Percentiles rank a stretch among this genome's conserved stretches.
phyloP scores from a whole-genome alignment of 176 grass and related monocot species.

The Rhynchospora pubera region DNA sequence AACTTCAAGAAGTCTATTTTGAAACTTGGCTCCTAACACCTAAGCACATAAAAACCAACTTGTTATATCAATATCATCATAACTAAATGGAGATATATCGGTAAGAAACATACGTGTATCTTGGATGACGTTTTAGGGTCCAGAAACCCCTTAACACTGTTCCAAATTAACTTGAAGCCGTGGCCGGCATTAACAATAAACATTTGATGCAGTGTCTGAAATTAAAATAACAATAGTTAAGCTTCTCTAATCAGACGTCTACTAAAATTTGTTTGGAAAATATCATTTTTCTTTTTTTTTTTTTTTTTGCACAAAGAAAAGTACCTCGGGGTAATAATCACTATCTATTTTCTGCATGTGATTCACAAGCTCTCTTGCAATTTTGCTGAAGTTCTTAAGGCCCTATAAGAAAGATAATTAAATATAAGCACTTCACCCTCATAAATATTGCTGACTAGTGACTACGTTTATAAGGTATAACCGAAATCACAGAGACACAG shows the following conservation, averaged over 20 bases:
- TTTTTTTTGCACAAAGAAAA: conserved; percentile 8
- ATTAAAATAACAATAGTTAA: conserved; percentile 10
- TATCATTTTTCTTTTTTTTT: no score
- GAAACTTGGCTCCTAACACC: conserved; percentile 92
- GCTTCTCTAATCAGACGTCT: conserved; percentile 13
- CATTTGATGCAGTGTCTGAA: conserved; percentile 96
- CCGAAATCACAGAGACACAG: no score
- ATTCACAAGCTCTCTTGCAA: conserved; percentile 79
- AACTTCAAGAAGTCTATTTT: conserved; percentile 84
- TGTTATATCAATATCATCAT: conserved; percentile 22
- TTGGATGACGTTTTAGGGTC: conserved; percentile 98
- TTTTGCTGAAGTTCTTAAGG: conserved; percentile 93
- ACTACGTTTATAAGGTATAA: conserved; percentile 9
- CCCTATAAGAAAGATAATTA: conserved; percentile 37
- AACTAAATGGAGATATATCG: neutral
- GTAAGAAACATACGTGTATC: conserved; percentile 64
- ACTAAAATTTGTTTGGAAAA: conserved; percentile 12
- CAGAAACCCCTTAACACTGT: conserved; percentile 84
- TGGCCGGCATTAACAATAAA: conserved; percentile 96
- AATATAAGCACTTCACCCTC: neutral
- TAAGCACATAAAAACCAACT: conserved; percentile 25
- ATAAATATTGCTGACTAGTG: neutral
- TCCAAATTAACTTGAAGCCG: conserved; percentile 96
- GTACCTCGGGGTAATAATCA: conserved; percentile 95
- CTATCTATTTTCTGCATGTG: conserved; percentile 97